Percentiles rank a stretch among this genome's conserved stretches.
phyloP scores from a whole-genome alignment of 2,329 filamentous ascomycete species.

The Harringtonia lauricola region DNA sequence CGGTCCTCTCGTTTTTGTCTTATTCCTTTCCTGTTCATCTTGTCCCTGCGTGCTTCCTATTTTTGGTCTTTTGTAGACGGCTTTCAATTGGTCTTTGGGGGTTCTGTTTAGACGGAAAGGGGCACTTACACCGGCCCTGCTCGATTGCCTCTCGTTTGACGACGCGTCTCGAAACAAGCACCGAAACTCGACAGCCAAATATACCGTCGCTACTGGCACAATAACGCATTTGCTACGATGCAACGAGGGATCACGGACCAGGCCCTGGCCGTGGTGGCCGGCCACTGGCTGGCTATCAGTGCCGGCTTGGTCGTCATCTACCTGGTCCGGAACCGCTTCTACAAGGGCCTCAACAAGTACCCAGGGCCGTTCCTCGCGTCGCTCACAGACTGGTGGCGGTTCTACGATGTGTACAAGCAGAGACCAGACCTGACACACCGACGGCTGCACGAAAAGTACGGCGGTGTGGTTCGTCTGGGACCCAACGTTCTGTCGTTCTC shows the following conservation, averaged over 20 bases:
- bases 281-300: constrained; percentile 32
- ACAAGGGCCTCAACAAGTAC: constrained; percentile 54
- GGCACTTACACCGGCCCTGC: no score
- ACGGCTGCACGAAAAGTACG: constrained; percentile 57
- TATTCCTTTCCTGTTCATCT: no score
- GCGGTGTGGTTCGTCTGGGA: constrained; percentile 63
- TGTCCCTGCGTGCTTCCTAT: no score
- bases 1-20: no score
- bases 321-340: constrained; percentile 36
- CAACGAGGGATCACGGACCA: constrained; percentile 21
- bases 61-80: no score
- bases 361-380: constrained; percentile 62
- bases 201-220: no score
- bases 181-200: no score
- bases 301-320: constrained; percentile 24
- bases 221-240: constrained; percentile 8
- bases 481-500: constrained; percentile 66
- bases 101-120: no score
- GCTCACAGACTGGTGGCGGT: constrained; percentile 63
- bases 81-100: no score
- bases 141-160: no score
- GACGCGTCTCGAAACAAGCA: no score
- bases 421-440: constrained; percentile 58
- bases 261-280: constrained; percentile 22
- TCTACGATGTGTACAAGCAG: constrained; percentile 54